These are phyloP conservation scores for Neofusicoccum kwambonambiense DNA, from an alignment of 2,329 filamentous ascomycete species.

Conservation along the genomic window DNA sequence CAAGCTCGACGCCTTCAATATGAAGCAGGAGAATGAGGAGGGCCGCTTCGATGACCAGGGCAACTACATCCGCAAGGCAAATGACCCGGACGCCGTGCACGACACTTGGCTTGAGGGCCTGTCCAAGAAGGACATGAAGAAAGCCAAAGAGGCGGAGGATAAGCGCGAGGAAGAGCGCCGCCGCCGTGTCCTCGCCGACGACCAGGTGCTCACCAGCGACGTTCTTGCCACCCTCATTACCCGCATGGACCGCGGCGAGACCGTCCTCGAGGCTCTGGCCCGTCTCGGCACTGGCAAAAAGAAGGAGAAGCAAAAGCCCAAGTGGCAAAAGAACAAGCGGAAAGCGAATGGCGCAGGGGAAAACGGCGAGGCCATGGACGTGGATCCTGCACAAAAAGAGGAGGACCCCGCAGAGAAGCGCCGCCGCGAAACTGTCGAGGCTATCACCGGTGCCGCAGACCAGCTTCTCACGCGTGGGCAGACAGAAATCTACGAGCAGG, in stretches of 20 bases:
- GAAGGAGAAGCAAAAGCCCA: conserved; percentile 53
- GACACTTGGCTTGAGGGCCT: conserved; percentile 91
- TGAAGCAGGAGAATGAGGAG: conserved; percentile 85
- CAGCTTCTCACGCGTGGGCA: conserved; percentile 79
- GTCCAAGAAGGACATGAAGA: conserved; percentile 89
- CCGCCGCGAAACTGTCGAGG: conserved; percentile 72
- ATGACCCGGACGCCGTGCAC: conserved; percentile 84
- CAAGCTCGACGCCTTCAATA: conserved; percentile 94
- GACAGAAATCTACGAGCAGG: conserved; percentile 86
- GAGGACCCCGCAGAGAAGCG: conserved; percentile 68
- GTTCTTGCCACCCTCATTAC: conserved; percentile 71
- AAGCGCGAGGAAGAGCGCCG: conserved; percentile 55
- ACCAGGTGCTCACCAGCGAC: conserved; percentile 70
- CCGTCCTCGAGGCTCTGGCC: conserved; percentile 81
- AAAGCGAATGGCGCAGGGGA: conserved; percentile 36
- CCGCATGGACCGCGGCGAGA: conserved; percentile 76
- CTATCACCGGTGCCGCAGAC: conserved; percentile 87
- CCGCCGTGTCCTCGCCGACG: conserved; percentile 69
- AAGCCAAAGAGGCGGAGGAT: conserved; percentile 58
- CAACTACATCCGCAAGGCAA: conserved; percentile 87
- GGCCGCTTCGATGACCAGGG: conserved; percentile 87
- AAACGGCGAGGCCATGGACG: conserved; percentile 62
- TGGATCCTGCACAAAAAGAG: conserved; percentile 51
- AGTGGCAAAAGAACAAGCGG: conserved; percentile 60
- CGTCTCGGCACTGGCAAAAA: conserved; percentile 66